A percentile compares a stretch with the other conserved stretches of the same genome.
Evolutionary conservation across 192 early-diverging fungal species (phyloP).

Genomic region (Glomus cerebriforme): DNA sequence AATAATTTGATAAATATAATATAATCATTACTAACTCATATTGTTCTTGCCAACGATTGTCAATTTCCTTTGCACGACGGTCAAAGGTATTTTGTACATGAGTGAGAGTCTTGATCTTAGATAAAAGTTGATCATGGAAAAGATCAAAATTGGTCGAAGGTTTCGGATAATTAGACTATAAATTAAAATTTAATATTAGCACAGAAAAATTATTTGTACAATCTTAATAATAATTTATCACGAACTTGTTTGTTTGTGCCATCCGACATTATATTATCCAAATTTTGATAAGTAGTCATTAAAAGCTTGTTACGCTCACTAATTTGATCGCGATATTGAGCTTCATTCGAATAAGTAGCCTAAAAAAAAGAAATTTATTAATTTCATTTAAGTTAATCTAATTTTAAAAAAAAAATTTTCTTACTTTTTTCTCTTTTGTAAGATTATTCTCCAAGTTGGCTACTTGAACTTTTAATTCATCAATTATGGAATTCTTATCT

Average conservation of each 20-base stretch:
- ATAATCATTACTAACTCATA: conserved; percentile 33
- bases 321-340: conserved; percentile 37
- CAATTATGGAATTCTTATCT: conserved; percentile 40
- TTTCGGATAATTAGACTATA: conserved; percentile 34
- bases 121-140: conserved; percentile 42
- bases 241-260: conserved; percentile 37
- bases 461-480: conserved; percentile 40
- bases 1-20: background rate
- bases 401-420: background rate
- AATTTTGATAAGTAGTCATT: conserved; percentile 39
- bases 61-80: conserved; percentile 41
- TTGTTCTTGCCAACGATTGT: conserved; percentile 40
- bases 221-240: background rate
- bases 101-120: conserved; percentile 42
- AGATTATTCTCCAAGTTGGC: conserved; percentile 22
- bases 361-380: background rate
- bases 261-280: conserved; percentile 43
- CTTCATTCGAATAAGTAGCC: conserved; percentile 17
- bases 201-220: background rate
- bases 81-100: conserved; percentile 42
- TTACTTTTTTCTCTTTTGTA: conserved; percentile 26
- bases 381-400: background rate
- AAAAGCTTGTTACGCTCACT: conserved; percentile 45
- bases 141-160: conserved; percentile 42
- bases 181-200: background rate